phyloP scores from a whole-genome alignment of 768 basidiomycete genomes.

The Lentinula sp. region DNA sequence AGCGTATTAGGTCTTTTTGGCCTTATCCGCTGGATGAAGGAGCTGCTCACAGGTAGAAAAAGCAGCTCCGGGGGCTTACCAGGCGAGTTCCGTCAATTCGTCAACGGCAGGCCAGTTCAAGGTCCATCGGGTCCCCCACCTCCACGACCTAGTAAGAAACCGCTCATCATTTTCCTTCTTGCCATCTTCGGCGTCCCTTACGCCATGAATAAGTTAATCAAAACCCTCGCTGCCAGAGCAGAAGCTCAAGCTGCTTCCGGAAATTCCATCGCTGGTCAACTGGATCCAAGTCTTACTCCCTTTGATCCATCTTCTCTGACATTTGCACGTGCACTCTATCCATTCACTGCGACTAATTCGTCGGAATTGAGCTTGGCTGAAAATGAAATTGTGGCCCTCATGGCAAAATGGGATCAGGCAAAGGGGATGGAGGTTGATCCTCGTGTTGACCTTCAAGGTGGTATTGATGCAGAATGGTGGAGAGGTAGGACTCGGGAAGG shows the following conservation, averaged over 20 bases:
- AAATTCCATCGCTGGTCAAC: slow-evolving; percentile 21
- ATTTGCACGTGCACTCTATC: slow-evolving; percentile 79
- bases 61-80: slow-evolving; percentile 31
- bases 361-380: slow-evolving; percentile 78
- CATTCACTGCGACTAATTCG: slow-evolving; percentile 68
- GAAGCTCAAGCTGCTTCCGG: slow-evolving; percentile 37
- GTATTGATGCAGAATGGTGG: slow-evolving; percentile 77
- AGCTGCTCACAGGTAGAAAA: slow-evolving; percentile 42
- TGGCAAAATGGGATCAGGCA: slow-evolving; percentile 69
- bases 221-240: slow-evolving; percentile 62
- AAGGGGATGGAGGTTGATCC: slow-evolving; percentile 68
- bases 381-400: slow-evolving; percentile 91
- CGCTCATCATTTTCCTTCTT: slow-evolving; percentile 87
- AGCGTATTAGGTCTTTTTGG: slow-evolving; percentile 93
- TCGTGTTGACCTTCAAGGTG: slow-evolving; percentile 44
- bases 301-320: slow-evolving; percentile 76
- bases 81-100: slow-evolving; percentile 72
- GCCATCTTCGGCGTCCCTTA: slow-evolving; percentile 92
- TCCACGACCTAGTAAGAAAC: slow-evolving; percentile 79
- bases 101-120: slow-evolving; percentile 57
- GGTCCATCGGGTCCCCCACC: slow-evolving; percentile 33
- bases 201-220: slow-evolving; percentile 87
- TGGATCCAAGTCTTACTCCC: slow-evolving; percentile 43
- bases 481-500: slow-evolving; percentile 89
- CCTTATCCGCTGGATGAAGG: slow-evolving; percentile 79